Evolutionary conservation across 2,329 filamentous ascomycete genomes (phyloP).

Genomic region (Apiospora malaysiana): DNA sequence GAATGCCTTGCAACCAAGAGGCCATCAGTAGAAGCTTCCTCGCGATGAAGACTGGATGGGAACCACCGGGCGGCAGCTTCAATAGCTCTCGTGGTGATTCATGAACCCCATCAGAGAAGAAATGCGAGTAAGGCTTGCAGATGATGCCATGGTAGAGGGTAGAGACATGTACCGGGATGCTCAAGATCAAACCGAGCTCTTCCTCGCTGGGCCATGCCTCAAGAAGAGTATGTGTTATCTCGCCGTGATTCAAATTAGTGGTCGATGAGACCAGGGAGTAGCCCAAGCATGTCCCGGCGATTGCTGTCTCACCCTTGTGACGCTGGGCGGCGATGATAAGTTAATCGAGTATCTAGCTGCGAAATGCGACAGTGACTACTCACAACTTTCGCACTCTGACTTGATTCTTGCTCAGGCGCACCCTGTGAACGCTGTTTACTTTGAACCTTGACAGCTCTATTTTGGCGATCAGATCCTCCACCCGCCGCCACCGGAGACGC

Average conservation of each 20-base stretch:
- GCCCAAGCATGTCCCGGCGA: not conserved
- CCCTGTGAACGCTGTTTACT: not conserved
- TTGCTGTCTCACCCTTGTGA: not conserved
- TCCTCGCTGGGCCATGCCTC: not conserved
- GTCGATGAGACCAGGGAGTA: not conserved
- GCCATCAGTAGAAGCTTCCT: slow-evolving; percentile 47
- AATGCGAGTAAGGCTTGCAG: slow-evolving; percentile 30
- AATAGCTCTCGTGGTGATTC: slow-evolving; percentile 28
- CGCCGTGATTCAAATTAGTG: not conserved
- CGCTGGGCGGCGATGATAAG: not conserved
- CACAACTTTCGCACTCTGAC: not conserved
- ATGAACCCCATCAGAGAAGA: slow-evolving; percentile 21
- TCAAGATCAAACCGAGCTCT: not conserved
- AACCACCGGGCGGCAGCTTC: not conserved
- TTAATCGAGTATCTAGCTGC: not conserved
- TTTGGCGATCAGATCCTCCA: not conserved
- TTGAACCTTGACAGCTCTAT: not conserved
- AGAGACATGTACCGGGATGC: not conserved
- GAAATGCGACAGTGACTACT: not conserved
- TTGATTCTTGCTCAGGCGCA: not conserved
- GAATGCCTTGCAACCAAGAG: slow-evolving; percentile 42
- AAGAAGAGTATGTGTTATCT: not conserved
- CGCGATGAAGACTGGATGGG: slow-evolving; percentile 50
- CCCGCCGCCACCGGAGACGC: not conserved
- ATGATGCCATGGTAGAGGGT: not conserved